These are phyloP conservation scores for Talaromyces sp. DNA, from an alignment of 2,329 filamentous ascomycete species.

Conservation along the genomic window DNA sequence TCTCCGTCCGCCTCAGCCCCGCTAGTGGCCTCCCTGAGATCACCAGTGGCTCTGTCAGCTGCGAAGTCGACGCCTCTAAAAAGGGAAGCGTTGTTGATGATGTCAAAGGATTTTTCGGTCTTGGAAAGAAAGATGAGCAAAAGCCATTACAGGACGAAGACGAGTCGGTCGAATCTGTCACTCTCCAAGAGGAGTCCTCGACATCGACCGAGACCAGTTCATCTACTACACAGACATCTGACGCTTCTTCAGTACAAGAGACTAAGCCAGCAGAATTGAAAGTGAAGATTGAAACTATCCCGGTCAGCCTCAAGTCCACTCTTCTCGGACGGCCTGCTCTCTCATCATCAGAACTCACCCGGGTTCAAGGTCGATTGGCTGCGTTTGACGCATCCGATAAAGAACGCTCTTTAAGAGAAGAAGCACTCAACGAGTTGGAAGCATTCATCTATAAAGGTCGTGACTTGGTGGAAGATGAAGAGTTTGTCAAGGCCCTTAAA, in stretches of 20 bases:
- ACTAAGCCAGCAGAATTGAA: constrained; percentile 33
- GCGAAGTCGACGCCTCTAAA: constrained; percentile 67
- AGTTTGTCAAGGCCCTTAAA: constrained; percentile 68
- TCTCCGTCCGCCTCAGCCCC: constrained; percentile 66
- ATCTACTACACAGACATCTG: constrained; percentile 41
- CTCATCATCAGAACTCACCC: constrained; percentile 33
- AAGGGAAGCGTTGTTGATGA: constrained; percentile 84
- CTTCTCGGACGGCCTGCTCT: constrained; percentile 38
- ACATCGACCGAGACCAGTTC: constrained; percentile 40
- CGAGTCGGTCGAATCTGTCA: constrained; percentile 44
- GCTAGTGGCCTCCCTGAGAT: constrained; percentile 78
- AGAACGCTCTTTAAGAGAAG: constrained; percentile 70
- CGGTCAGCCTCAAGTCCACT: constrained; percentile 46
- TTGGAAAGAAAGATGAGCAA: constrained; percentile 83
- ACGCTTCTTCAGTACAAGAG: constrained; percentile 45
- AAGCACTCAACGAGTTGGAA: constrained; percentile 88
- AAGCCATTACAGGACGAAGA: constrained; percentile 61
- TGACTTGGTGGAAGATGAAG: constrained; percentile 72
- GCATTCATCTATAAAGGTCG: constrained; percentile 84
- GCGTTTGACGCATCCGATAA: constrained; percentile 84
- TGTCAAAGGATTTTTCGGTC: constrained; percentile 93
- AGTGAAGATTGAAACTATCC: constrained; percentile 49
- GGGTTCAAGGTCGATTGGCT: constrained; percentile 66
- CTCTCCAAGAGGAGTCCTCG: constrained; percentile 37
- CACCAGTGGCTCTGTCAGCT: constrained; percentile 70